Evolutionary conservation across 306 rosid genomes (phyloP).

Genomic region (peach (Prunus persica)): Prunus_persica_NCBIv2 NC_034014.1:4207001-4207500

Average conservation of each 20-base stretch:
- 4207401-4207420: slow-evolving; percentile 39
- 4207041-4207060: slow-evolving; percentile 86
- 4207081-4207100: neutral
- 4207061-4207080: slow-evolving; percentile 95
- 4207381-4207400: slow-evolving; percentile 25
- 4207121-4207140: slow-evolving; percentile 12
- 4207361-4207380: neutral
- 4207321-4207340: slow-evolving; percentile 96
- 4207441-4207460: slow-evolving; percentile 98
- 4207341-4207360: slow-evolving; percentile 14
- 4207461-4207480: slow-evolving; percentile 90
- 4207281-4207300: slow-evolving; percentile 96
- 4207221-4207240: slow-evolving; percentile 97
- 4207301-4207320: slow-evolving; percentile 96
- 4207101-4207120: neutral
- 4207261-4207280: slow-evolving; percentile 89
- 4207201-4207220: slow-evolving; percentile 56
- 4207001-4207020: slow-evolving; percentile 89
- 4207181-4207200: slow-evolving; percentile 17
- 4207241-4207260: slow-evolving; percentile 98
- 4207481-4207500: slow-evolving; percentile 98
- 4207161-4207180: slow-evolving; percentile 14
- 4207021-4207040: slow-evolving; percentile 77
- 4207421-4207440: slow-evolving; percentile 96
- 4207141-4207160: neutral